Base-by-base conservation (phyloP, 139 green algal species). In the Picochlorum sp. region DNA sequence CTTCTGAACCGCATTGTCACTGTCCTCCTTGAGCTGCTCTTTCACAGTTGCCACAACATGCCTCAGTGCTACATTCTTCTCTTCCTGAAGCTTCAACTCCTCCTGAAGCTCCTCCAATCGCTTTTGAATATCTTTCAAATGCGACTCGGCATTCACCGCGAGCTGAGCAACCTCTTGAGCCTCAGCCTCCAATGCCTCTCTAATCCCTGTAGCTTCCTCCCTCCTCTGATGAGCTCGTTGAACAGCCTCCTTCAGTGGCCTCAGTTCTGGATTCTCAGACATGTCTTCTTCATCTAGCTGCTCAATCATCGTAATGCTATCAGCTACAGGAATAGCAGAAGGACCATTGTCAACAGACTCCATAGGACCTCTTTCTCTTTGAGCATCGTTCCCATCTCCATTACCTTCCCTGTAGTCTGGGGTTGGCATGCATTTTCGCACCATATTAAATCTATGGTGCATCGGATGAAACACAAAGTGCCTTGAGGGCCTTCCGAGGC, bases 91-190 rank as follows among this genome's bases (percentile, higher is more conserved):
- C 2, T 8, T 54, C 65, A 69, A 63, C 49, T 74, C 66, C 18
- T 52, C 45, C 2, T 23, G 26, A 18, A 21, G 45, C 15, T 58
- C 66, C 26, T 73, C 71, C 60, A 73, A 34, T 28, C 45, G 44
- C 5, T 34, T 28, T 15, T 52, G 41, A 28, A 18, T 38, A 51
- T 62, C 60, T 14, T 10, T 31, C 9, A 71, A 58, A 13, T 21
- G 16, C 4, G 26, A 57, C 57, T 78, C 57, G 6, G 69, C 79
- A 7, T 81, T 69, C 41, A 88, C 82, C 2, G 82, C 83, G 38
- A 86, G 70, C 76, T 90, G 69, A 4, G 73, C 82, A 41, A 83
- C 67, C 52, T 79, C 65, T 56, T 85, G 71, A 1, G 74, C 73
- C 72, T 85, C 77, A 9, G 70, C 67, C 62, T 85, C 79, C 13